Evolutionary conservation across 805 yeast species (phyloP), one percentile per base, ranked within the genome.

Genomic region (Limtongia smithiae): DNA sequence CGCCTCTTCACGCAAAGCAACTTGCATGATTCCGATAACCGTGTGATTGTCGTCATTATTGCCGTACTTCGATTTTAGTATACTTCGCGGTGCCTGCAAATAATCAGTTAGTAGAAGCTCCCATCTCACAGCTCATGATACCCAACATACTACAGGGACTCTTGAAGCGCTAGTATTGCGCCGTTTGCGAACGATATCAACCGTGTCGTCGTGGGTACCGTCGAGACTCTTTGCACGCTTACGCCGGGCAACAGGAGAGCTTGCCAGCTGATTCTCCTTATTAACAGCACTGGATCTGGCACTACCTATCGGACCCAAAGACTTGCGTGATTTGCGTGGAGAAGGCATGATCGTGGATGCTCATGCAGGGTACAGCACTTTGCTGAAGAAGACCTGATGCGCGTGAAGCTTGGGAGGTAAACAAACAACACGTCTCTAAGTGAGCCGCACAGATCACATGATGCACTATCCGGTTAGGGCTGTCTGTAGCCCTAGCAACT

Each of bases 21-120:
- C 63, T 54, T 32, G 71, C 59, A 71, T 62, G 5, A 71, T 58
- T 0, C 73, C 71, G 12, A 71, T 64, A 2, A 65, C 68, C 3
- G 75, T 72, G 34, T 68, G 62, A 47, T 70, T 67, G 3, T 58
- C 47, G 11, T 62, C 54, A 2, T 41, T 41, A 7, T 44, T 55
- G 5, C 55, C 48, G 12, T 32, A 43, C 5, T 47, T 24, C 8
- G 68, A 45, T 51, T 74, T 74, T 51, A 74, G 51, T 27, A 74
- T 73, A 22, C 76, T 64, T 42, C 72, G 57, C 4, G 67, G 59
- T 3, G 76, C 48, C 57, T 52, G 20, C 1, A 20, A n/a, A n/a
- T n/a, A n/a, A n/a, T n/a, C n/a, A n/a, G n/a, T n/a, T n/a, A n/a
- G n/a, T n/a, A n/a, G n/a, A n/a, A n/a, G n/a, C n/a, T n/a, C n/a